Percentiles rank a stretch among this genome's conserved stretches.
phyloP scores from a whole-genome alignment of 2,329 filamentous ascomycete species.

The Fusarium pininemorale region DNA sequence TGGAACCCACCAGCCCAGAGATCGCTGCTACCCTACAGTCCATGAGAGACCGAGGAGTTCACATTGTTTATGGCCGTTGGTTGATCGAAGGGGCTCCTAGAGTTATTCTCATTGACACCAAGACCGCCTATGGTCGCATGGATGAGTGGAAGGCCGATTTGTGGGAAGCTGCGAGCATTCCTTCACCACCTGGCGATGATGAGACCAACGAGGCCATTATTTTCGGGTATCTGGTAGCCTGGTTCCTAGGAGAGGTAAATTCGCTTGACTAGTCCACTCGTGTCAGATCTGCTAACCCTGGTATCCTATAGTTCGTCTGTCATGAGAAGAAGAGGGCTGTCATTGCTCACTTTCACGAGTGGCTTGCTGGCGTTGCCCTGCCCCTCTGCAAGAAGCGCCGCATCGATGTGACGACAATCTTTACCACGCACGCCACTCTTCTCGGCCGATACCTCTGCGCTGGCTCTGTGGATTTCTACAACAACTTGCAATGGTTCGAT shows the following conservation, averaged over 20 bases:
- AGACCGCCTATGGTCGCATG: constrained; percentile 88
- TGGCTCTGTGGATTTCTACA: constrained; percentile 98
- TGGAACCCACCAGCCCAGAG: constrained; percentile 83
- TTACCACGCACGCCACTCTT: constrained; percentile 96
- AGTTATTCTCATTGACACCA: constrained; percentile 93
- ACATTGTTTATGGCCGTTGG: constrained; percentile 94
- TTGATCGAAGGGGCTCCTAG: constrained; percentile 95
- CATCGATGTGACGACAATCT: constrained; percentile 97
- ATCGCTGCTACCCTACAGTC: constrained; percentile 85
- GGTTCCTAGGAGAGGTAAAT: constrained; percentile 95
- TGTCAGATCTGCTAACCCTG: constrained; percentile 22
- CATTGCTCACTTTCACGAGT: constrained; percentile 98
- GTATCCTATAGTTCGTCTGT: constrained; percentile 76
- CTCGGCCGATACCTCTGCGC: constrained; percentile 96
- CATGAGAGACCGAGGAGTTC: constrained; percentile 92
- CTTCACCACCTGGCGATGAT: constrained; percentile 88
- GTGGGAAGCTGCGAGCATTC: constrained; percentile 92
- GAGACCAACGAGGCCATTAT: constrained; percentile 98
- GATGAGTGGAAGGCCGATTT: constrained; percentile 98
- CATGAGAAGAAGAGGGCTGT: constrained; percentile 93
- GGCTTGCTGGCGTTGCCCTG: constrained; percentile 92
- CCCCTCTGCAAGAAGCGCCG: constrained; percentile 92
- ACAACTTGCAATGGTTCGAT: constrained; percentile 96
- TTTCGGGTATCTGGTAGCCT: constrained; percentile 96
- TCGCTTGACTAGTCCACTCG: background rate